Evolutionary conservation across 352 stramenopile species (phyloP), one percentile per base, ranked within the genome.

Genomic region (Phytophthora syringae): DNA sequence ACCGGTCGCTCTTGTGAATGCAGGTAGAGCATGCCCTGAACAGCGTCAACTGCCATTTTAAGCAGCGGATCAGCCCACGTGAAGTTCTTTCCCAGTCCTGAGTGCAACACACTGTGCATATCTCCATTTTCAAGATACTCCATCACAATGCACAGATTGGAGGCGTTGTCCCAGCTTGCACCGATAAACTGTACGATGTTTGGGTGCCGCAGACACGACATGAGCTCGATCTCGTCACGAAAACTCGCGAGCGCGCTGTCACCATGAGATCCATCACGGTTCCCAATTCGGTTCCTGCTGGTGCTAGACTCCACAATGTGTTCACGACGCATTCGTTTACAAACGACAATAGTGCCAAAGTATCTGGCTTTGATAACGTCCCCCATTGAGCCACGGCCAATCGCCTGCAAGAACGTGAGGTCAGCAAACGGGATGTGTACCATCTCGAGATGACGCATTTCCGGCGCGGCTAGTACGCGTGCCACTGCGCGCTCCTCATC

Each of bases 161-260:
- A 93, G 25, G 80, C 88, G 55, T 95, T 95, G 55, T 96, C 86
- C 88, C 88, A 96, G 52, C 83, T 95, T 27, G 88, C 88, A 30
- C 88, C 88, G 32, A 96, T 96, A 43, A 96, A 94, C 62, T 96
- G 88, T 12, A 96, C 88, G 54, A 96, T 93, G 52, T 96, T 96
- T 30, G 88, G 88, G 56, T 96, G 88, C 5, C 88, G 77, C 44
- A 96, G 67, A 51, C 82, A 90, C 22, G 86, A 88, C 86, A 96
- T 94, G 28, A 96, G 77, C 58, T 90, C 82, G 48, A 96, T 91
- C 47, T 96, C 88, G 58, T 94, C 86, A 9, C 88, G 85, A 52
- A 96, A 96, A 54, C 75, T 88, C 42, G 79, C 76, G 45, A 96
- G 79, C 16, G 86, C 74, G 16, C 74, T 64, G 27, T 67, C 71